Conservation (phyloP, 2,329 filamentous ascomycete species). For the Alternaria incomplexa region DNA sequence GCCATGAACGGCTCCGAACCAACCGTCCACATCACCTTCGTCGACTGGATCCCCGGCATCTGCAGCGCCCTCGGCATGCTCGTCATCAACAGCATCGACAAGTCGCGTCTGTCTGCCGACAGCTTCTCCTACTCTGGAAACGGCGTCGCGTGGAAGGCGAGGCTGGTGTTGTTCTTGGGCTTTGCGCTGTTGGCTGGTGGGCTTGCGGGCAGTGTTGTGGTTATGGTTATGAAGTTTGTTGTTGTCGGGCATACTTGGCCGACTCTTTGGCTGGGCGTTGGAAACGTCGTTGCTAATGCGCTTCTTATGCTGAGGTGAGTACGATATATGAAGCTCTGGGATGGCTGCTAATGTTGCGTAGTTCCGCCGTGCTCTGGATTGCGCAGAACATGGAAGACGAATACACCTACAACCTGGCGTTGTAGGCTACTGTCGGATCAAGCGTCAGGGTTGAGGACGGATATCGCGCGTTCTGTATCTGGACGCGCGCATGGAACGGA, state of each 20-base stretch:
- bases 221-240: constrained; percentile 72
- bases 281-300: constrained; percentile 69
- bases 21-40: constrained; percentile 68
- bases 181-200: constrained; percentile 73
- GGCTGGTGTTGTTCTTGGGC: constrained; percentile 71
- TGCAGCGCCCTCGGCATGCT: constrained; percentile 74
- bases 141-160: constrained; percentile 73
- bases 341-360: constrained; percentile 42
- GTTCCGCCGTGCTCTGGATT: constrained; percentile 70
- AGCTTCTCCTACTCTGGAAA: constrained; percentile 69
- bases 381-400: constrained; percentile 77
- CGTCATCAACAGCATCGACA: constrained; percentile 75
- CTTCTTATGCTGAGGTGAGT: constrained; percentile 71
- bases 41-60: constrained; percentile 75
- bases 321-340: background rate
- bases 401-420: constrained; percentile 72
- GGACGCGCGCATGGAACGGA: background rate
- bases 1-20: constrained; percentile 63
- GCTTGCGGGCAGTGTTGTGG: constrained; percentile 69
- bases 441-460: fast-evolving
- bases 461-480: background rate
- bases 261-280: constrained; percentile 71
- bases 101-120: constrained; percentile 68
- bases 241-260: constrained; percentile 65
- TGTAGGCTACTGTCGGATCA: constrained; percentile 47